Evolutionary conservation across 2,329 filamentous ascomycete species (phyloP).

Genomic region (Cercospora canescens): DNA sequence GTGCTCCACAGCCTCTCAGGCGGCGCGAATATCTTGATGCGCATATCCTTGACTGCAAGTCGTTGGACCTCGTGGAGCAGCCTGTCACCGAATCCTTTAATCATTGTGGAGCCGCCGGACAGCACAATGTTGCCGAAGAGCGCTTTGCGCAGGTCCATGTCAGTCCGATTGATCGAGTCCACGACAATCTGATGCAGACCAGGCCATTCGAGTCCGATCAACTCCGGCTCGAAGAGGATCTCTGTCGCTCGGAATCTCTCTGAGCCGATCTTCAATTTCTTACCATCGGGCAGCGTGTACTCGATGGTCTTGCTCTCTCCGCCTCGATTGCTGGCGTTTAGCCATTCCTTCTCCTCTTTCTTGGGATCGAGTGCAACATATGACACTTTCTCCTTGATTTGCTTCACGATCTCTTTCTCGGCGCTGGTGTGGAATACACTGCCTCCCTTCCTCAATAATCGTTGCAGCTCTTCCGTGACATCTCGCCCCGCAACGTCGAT

Average conservation of each 20-base stretch:
- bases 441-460: conserved; percentile 84
- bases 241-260: conserved; percentile 95
- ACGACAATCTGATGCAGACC: conserved; percentile 98
- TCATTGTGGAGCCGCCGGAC: conserved; percentile 92
- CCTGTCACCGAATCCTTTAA: conserved; percentile 93
- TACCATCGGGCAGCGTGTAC: conserved; percentile 87
- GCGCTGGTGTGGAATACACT: conserved; percentile 96
- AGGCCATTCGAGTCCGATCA: conserved; percentile 94
- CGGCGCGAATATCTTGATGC: conserved; percentile 98
- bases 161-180: conserved; percentile 90
- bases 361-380: conserved; percentile 90
- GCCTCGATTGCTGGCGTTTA: conserved; percentile 64
- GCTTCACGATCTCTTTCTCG: conserved; percentile 96
- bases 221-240: conserved; percentile 95
- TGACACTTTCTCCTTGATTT: conserved; percentile 93
- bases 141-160: conserved; percentile 91
- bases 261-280: conserved; percentile 89
- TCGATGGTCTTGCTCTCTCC: conserved; percentile 72
- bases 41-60: conserved; percentile 96
- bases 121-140: conserved; percentile 97
- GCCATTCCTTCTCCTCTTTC: conserved; percentile 96
- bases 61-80: conserved; percentile 88
- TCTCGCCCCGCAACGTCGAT: conserved; percentile 96
- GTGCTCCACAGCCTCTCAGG: conserved; percentile 98
- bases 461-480: conserved; percentile 93